Evolutionary conservation across 1,139 yeast species (phyloP).

Genomic region (Magnusiomyces suaveolens): DNA sequence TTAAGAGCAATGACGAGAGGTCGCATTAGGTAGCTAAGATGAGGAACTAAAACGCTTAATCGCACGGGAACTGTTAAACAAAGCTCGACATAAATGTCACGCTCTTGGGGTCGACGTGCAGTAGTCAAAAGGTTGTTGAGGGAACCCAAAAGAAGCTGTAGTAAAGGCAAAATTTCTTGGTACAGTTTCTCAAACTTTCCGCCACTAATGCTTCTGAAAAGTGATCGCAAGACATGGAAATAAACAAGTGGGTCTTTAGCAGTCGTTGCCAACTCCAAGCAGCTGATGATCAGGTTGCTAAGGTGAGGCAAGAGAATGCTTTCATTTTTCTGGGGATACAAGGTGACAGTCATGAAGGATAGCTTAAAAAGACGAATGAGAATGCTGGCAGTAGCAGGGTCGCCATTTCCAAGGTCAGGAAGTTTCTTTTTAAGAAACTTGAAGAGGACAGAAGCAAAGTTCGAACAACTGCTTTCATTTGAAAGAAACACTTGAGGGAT

Average conservation of each 20-base stretch:
- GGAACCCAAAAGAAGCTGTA: slow-evolving; percentile 78
- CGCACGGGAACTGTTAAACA: slow-evolving; percentile 95
- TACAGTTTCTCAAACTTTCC: slow-evolving; percentile 88
- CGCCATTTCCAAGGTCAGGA: slow-evolving; percentile 71
- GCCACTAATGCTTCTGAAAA: slow-evolving; percentile 92
- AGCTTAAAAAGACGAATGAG: slow-evolving; percentile 78
- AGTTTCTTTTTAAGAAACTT: slow-evolving; percentile 66
- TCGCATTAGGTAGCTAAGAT: slow-evolving; percentile 73
- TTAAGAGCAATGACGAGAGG: slow-evolving; percentile 87
- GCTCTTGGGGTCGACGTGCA: slow-evolving; percentile 79
- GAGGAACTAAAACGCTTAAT: slow-evolving; percentile 86
- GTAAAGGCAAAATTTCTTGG: slow-evolving; percentile 82
- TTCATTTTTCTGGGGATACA: slow-evolving; percentile 84
- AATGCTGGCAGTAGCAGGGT: slow-evolving; percentile 68
- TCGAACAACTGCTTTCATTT: slow-evolving; percentile 85
- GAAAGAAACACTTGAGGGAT: slow-evolving; percentile 91
- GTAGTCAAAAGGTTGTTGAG: slow-evolving; percentile 73
- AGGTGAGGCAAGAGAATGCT: slow-evolving; percentile 79
- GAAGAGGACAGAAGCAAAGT: slow-evolving; percentile 79
- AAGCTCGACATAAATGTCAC: slow-evolving; percentile 87
- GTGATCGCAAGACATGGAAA: slow-evolving; percentile 75
- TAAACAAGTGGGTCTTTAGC: slow-evolving; percentile 88
- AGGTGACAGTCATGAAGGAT: slow-evolving; percentile 90
- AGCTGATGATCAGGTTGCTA: slow-evolving; percentile 69
- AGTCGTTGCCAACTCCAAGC: slow-evolving; percentile 71